Evolutionary conservation across 1,284 basidiomycete genomes (phyloP), one percentile per base, ranked within the genome.

Genomic region (Ustilago cynodontis): DNA sequence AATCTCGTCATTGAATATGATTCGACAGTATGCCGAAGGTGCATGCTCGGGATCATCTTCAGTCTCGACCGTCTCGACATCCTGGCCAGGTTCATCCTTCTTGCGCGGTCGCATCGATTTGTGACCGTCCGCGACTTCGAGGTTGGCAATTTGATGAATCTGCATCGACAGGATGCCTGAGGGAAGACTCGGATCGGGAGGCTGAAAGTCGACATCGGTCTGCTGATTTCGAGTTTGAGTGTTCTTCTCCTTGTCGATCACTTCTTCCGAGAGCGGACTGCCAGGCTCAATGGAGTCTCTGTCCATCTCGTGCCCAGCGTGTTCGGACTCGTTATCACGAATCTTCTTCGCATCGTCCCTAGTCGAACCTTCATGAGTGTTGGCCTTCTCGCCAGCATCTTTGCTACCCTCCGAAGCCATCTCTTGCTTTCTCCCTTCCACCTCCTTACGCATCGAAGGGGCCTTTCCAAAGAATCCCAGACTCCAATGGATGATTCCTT

Each of bases 1-100:
- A 33, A 87, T 79, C 56, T 86, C 84, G 65, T 88, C 88, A 76
- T 88, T 88, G 31, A 88, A 72, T 37, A 87, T 85, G 33, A 88
- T 87, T 54, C 87, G 86, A 61, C 81, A 82, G 61, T 41, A 86
- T 62, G 74, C 86, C 82, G 39, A 86, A 61, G 13, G 86, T 41
- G 66, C 85, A 8, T 82, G 31, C 1, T 71, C 57, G 0, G 59
- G 28, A 28, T 80, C 79, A 35, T 74, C 55, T 18, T 79, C 77
- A 9, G 64, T 64, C 41, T 76, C 64, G 47, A 72, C 63, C 8
- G 20, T 56, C 11, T 80, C 77, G n/a, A 79, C 62, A 18, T 65
- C 54, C 41, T 79, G 72, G 11, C 66, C 79, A 1, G 79, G 66
- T 69, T 82, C 49, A 86, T 71, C 45, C 49, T 57, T 59, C 13